Conservation (phyloP, 805 yeast genomes). For the Candida alai region DNA sequence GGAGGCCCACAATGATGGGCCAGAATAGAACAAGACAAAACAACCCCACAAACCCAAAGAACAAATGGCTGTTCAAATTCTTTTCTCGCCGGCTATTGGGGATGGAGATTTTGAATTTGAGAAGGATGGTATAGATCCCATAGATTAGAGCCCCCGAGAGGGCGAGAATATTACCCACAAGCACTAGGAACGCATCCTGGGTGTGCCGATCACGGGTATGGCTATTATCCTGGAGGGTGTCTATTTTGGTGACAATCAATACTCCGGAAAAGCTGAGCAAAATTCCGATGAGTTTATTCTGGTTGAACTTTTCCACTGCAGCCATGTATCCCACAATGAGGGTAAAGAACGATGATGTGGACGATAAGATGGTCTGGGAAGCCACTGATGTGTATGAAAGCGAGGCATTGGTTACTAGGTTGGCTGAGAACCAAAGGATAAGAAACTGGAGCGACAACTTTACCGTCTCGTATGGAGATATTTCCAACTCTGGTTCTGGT, state of each 20-base stretch:
- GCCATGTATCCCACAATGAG: constrained; percentile 72
- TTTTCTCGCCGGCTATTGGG: constrained; percentile 55
- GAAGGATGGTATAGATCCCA: constrained; percentile 83
- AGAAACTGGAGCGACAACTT: constrained; percentile 77
- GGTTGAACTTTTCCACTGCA: constrained; percentile 65
- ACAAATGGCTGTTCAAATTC: constrained; percentile 76
- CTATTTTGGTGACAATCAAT: constrained; percentile 69
- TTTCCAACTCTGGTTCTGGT: constrained; percentile 12
- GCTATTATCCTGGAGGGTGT: constrained; percentile 25
- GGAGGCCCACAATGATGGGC: constrained; percentile 73
- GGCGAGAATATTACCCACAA: constrained; percentile 78
- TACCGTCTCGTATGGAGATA: constrained; percentile 62
- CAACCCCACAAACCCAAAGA: constrained; percentile 93
- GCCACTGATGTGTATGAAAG: constrained; percentile 88
- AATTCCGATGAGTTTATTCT: constrained; percentile 65
- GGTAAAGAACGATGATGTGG: constrained; percentile 93
- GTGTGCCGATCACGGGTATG: too few relatives aligned
- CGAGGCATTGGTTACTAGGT: constrained; percentile 83
- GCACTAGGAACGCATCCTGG: constrained; percentile 20
- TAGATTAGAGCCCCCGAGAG: constrained; percentile 83
- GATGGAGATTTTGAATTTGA: constrained; percentile 60
- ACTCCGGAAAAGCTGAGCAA: constrained; percentile 75
- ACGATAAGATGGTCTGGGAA: constrained; percentile 86
- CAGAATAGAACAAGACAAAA: constrained; percentile 71
- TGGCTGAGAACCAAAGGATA: constrained; percentile 85